phyloP scores from a whole-genome alignment of 2,329 filamentous ascomycete genomes.

The Microsporum canis region DNA sequence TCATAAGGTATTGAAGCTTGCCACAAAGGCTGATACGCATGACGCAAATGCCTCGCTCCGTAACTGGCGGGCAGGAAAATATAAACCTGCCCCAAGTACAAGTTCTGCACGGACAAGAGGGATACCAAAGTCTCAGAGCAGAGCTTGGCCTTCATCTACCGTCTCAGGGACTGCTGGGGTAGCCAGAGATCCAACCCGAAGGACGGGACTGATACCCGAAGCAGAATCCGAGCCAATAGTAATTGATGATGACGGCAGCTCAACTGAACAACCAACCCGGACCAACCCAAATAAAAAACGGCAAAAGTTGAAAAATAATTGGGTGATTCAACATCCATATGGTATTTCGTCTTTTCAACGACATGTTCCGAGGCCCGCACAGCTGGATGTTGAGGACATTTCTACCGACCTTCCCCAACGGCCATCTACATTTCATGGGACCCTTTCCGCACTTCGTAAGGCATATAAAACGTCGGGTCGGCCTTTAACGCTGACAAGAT shows the following conservation, averaged over 20 bases:
- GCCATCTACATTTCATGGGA: slow-evolving; percentile 22
- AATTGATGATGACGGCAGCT: not conserved
- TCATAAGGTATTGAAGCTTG: slow-evolving; percentile 42
- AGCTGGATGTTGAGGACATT: slow-evolving; percentile 20
- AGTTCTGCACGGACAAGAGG: not conserved
- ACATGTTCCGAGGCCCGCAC: slow-evolving; percentile 26
- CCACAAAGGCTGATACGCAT: slow-evolving; percentile 42
- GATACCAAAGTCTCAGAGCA: not conserved
- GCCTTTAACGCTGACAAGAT: slow-evolving; percentile 26
- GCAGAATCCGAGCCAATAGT: not conserved
- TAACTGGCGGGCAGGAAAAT: slow-evolving; percentile 41
- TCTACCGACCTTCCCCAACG: slow-evolving; percentile 12
- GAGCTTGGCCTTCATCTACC: not conserved
- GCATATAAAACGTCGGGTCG: slow-evolving; percentile 19
- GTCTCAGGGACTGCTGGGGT: not conserved
- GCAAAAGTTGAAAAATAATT: slow-evolving; percentile 11
- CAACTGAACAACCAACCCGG: not conserved
- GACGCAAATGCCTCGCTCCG: slow-evolving; percentile 42
- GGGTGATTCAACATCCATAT: slow-evolving; percentile 26
- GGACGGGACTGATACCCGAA: not conserved
- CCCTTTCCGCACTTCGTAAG: slow-evolving; percentile 24
- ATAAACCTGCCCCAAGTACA: slow-evolving; percentile 16
- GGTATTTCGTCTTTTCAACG: slow-evolving; percentile 29
- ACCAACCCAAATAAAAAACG: not conserved
- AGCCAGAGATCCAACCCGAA: not conserved